Evolutionary conservation across 805 yeast genomes (phyloP), one percentile per base, ranked within the genome.

Genomic region (Metschnikowia gruessii): DNA sequence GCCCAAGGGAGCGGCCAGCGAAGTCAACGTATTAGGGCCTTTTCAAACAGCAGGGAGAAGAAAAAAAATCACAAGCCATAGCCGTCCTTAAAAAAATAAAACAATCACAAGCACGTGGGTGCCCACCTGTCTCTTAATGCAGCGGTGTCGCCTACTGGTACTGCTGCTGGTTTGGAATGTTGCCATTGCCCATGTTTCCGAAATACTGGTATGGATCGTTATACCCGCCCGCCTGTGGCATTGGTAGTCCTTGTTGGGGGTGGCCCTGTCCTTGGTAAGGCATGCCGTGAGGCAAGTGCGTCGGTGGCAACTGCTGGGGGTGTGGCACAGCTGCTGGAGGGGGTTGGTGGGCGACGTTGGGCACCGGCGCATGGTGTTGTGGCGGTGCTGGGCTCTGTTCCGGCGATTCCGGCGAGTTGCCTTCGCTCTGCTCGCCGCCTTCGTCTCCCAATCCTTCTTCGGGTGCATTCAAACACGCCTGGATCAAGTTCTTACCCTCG

Each of bases 381-480:
- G 53, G 57, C 4, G 68, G 64, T 8, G 65, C 70, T 9, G 74
- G 72, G 51, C 69, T 66, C 45, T 65, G 71, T 40, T 69, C 74
- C 2, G 74, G 72, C 49, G 64, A 60, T 29, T 70, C 75, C 28
- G 62, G 69, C 22, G 72, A 66, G 54, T 67, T 65, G 13, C 74
- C 81, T 38, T 75, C 85, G 40, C 80, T 80, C 45, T 67, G 70
- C 37, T 70, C 73, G 19, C 71, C 75, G 50, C 80, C 86, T 40
- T 83, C 89, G 41, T 81, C 86, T 30, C 80, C 83, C 55, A 79
- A 71, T 10, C 82, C 81, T 53, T 85, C 92, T 61, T 89, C 96
- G n/a, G 97, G 96, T 8, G 98, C 98, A 66, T 92, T 90, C 62
- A 92, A 75, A 66, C 99, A 94, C 12, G 97, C 95, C 73, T 94